Base-by-base conservation (phyloP, 768 basidiomycete genomes). In the Albatrellus ellisii region DNA sequence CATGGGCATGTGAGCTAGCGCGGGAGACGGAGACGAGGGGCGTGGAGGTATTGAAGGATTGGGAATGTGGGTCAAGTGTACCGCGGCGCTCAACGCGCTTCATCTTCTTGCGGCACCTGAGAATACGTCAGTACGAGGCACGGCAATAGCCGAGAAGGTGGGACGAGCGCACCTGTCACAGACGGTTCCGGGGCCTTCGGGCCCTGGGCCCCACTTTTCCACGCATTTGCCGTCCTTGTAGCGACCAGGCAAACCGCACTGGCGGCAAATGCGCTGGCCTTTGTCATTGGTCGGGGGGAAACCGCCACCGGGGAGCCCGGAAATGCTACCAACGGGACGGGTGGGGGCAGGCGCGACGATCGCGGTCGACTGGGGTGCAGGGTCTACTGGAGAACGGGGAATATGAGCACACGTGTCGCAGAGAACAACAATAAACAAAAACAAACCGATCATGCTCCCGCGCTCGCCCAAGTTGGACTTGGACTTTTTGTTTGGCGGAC, bases 181-280 rank as follows among this genome's bases (percentile, higher is more conserved):
- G 0, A 84, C 81, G 1, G 82, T 85, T 17, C 81, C 82, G 39
- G 82, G 81, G 0, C 82, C 81, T 60, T 76, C 69, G 36, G 82
- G 82, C 7, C 81, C 81, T 18, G 81, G 81, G 2, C 81, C 82
- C 81, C 82, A 85, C 56, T 85, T 85, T 54, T 85, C 81, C 28
- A 85, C 81, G 52, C 81, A 85, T 52, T 82, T 82, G 2, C 76
- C 79, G 8, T 85, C 81, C 61, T 82, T 83, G 58, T 85, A 85
- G 2, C 81, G 62, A 0, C 82, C 82, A 1, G 72, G 64, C 41
- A 76, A 56, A 0, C 78, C 79, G 48, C 81, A 84, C 50, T 79
- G 77, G 9, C 80, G 62, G 54, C 81, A 84, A 31, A 79, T 81
- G 79, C 49, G 49, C 36, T 50, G 83, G 0, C 84, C 84, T 39